A percentile compares a stretch with the other conserved stretches of the same genome.
These are phyloP conservation scores for Claviceps digitariae DNA, from an alignment of 2,329 filamentous ascomycete species.

Conservation along the genomic window DNA sequence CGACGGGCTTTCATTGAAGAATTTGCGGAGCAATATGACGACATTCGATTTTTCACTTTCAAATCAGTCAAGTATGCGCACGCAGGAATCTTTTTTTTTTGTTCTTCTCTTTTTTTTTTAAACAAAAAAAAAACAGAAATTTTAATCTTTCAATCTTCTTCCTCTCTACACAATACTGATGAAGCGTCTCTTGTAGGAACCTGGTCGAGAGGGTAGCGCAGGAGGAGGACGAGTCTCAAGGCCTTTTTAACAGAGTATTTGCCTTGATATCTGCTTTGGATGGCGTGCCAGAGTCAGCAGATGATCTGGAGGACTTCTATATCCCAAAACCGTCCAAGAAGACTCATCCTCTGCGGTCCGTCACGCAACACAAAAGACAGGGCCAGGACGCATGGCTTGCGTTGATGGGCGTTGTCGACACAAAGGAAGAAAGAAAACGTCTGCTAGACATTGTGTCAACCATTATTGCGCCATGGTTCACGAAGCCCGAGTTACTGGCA, in stretches of 20 bases:
- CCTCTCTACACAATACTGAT: not conserved
- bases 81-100: too few species aligned
- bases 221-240: conserved; percentile 10
- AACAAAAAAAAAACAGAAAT: too few species aligned
- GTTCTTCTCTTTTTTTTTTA: too few species aligned
- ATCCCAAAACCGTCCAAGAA: conserved; percentile 50
- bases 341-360: conserved; percentile 50
- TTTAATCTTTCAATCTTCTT: not conserved
- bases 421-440: conserved; percentile 62
- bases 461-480: conserved; percentile 80
- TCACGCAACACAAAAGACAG: conserved; percentile 59
- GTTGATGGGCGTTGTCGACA: conserved; percentile 53
- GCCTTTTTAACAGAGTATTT: conserved; percentile 42
- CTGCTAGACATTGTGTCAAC: conserved; percentile 63
- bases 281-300: conserved; percentile 51
- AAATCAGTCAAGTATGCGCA: conserved; percentile 50
- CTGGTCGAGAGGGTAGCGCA: conserved; percentile 12
- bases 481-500: conserved; percentile 75
- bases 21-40: conserved; percentile 67
- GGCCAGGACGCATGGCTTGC: conserved; percentile 81
- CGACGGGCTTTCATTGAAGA: conserved; percentile 63
- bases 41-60: conserved; percentile 75
- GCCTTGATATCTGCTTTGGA: conserved; percentile 54
- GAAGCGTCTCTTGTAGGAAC: conserved; percentile 10
- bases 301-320: conserved; percentile 58